phyloP scores from a whole-genome alignment of 202 grass and related monocot genomes.

The Bolboschoenoplectus hybrid region DNA sequence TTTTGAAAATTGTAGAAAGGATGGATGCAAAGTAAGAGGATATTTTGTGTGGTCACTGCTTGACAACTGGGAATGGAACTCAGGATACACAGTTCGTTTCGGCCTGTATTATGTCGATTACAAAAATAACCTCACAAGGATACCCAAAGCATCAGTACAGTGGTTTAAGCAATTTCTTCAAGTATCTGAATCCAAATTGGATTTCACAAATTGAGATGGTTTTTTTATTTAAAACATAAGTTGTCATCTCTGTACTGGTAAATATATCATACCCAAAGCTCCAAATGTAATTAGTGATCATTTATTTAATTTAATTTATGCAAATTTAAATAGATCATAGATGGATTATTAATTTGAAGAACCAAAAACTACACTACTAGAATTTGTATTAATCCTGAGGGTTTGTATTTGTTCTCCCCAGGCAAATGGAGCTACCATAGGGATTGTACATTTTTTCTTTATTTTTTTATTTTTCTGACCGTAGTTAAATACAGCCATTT shows the following conservation, averaged over 20 bases:
- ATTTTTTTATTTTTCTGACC: too few species aligned
- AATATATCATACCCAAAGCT: not conserved
- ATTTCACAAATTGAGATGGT: conserved; percentile 31
- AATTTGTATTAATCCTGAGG: too few species aligned
- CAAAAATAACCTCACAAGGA: conserved; percentile 81
- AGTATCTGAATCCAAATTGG: conserved; percentile 30
- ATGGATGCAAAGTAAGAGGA: conserved; percentile 68
- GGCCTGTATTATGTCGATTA: conserved; percentile 85
- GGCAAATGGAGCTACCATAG: too few species aligned
- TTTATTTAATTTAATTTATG: not conserved
- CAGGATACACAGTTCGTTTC: conserved; percentile 83
- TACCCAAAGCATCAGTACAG: conserved; percentile 73
- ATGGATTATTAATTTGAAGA: not conserved
- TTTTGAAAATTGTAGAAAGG: conserved; percentile 51
- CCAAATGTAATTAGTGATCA: conserved; percentile 21
- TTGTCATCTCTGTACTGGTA: not conserved
- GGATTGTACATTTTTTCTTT: too few species aligned
- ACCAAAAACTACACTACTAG: too few species aligned
- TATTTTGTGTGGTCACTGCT: conserved; percentile 90
- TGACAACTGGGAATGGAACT: conserved; percentile 96
- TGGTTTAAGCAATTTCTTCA: conserved; percentile 70
- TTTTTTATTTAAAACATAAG: conserved; percentile 26
- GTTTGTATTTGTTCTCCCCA: too few species aligned
- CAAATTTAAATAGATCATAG: not conserved
- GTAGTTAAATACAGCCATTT: too few species aligned